Evolutionary conservation across 495 filamentous ascomycete species (phyloP), one percentile per base, ranked within the genome.

Genomic region (Hypoxylon perforatum): DNA sequence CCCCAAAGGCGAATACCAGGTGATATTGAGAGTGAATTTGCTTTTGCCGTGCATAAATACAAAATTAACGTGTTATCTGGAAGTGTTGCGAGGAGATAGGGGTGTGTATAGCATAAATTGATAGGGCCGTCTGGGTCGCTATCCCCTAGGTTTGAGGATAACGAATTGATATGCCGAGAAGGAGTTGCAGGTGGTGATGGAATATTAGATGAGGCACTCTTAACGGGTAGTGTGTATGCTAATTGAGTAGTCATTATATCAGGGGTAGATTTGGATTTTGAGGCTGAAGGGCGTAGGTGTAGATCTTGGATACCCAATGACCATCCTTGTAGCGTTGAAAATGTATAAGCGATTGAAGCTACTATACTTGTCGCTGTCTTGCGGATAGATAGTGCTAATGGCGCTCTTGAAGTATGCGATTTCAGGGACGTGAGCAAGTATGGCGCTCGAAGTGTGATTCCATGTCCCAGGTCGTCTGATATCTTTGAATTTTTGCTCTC

Each of bases 11-110:
- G 83, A 47, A 86, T 92, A 14, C 92, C 93, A 0, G 86, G 79
- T 19, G 90, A 87, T 41, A 99, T 90, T 14, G 83, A 86, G 7
- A 97, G 82, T 1, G 81, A 78, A 0, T 84, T 77, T 3, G 86
- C 78, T 7, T 85, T 91, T 1, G 93, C 97, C 36, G 85, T 92
- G 68, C 94, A 91, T 36, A 96, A 83, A 68, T 95, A 92, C 61
- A 97, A 82, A 0, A 93, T 91, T 51, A 99, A 81, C 0, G 95
- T 99, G 70, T 99, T 99, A 73, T 99, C 95, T 2, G 90, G 87
- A 63, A 97, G 88, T 0, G 93, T 92, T 5, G 91, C 88, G 8
- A 99, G 82, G 8, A 99, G 87, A 69, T 97, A 99, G 4, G 95
- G 96, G 67, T 97, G 94, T 10, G 88, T 89, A 76, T 97, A 96